Evolutionary conservation across 768 basidiomycete species (phyloP), one percentile per base, ranked within the genome.

Genomic region (Suillus luteus): DNA sequence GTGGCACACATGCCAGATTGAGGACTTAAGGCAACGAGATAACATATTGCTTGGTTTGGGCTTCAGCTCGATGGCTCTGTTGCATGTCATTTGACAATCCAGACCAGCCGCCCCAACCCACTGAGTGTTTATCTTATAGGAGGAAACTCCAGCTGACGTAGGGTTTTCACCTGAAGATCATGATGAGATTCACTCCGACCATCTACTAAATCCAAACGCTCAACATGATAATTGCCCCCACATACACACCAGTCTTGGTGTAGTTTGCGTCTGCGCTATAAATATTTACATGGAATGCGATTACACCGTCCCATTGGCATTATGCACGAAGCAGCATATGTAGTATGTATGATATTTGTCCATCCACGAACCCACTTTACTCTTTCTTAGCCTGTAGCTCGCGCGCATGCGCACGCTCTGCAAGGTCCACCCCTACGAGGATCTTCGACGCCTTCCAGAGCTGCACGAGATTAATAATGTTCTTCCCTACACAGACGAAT

Each of bases 381-480:
- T 65, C 64, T 66, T 70, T 68, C 67, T 72, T 67, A 62, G 75
- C 82, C 40, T 41, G 57, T 12, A 41, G 5, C 62, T 83, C 79
- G 62, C 88, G 79, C 22, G 84, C 89, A 62, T 84, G 83, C 44
- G 88, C 87, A 67, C 95, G 80, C 76, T 96, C 94, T 51, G 92
- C 92, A 55, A 97, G 79, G 72, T 97, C 95, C 12, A 97, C 92
- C 0, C 95, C 95, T 15, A 97, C 95, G 17, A 97, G 83, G 62
- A 95, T 93, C 78, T 95, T 95, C 41, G 92, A 91, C 33, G 97
- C 96, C 75, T 99, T 99, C 96, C 96, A 98, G 63, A 98, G 86
- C 76, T 99, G 97, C 8, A 99, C 95, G 40, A 92, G 76, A 75
- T 98, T 97, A 81, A 99, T 93, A 62, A 95, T 71, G 74, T 99